Evolutionary conservation across 2,329 filamentous ascomycete genomes (phyloP).

Genomic region (Epicoccum sorghinum): DNA sequence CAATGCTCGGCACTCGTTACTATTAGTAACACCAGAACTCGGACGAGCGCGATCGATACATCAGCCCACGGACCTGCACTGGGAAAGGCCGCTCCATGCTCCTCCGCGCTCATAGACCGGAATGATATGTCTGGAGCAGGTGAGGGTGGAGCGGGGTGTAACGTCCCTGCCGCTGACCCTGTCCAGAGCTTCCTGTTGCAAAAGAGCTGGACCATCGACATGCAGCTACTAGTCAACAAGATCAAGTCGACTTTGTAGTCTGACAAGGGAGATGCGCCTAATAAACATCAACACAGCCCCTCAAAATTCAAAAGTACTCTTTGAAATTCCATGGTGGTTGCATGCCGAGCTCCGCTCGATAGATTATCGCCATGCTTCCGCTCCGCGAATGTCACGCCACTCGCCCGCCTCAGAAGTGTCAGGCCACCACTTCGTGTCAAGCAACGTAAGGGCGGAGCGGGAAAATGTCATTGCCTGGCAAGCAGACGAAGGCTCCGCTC

Average conservation of each 20-base stretch:
- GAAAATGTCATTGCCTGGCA: background rate
- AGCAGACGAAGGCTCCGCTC: background rate
- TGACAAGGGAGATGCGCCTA: background rate
- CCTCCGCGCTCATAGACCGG: background rate
- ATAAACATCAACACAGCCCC: background rate
- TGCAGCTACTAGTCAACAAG: too few species aligned
- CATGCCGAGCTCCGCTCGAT: conserved; percentile 6
- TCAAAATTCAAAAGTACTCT: background rate
- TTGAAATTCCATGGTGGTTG: background rate
- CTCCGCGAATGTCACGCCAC: conserved; percentile 13
- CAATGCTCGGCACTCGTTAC: conserved; percentile 17
- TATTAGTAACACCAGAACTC: conserved; percentile 19
- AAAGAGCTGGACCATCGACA: too few species aligned
- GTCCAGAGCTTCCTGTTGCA: too few species aligned
- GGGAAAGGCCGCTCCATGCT: background rate
- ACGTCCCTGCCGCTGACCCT: too few species aligned
- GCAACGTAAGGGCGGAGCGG: conserved; percentile 5
- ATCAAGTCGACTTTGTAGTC: too few species aligned
- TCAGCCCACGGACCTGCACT: conserved; percentile 6
- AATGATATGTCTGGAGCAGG: background rate
- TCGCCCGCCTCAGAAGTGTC: conserved; percentile 1
- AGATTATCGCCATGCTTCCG: conserved; percentile 5
- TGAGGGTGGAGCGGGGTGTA: conserved; percentile 4
- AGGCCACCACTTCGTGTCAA: background rate
- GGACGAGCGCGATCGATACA: conserved; percentile 4